Percentiles rank a stretch among this genome's conserved stretches.
phyloP scores from a whole-genome alignment of 129 eudicot species.

The Flaveria sonorensis region DNA sequence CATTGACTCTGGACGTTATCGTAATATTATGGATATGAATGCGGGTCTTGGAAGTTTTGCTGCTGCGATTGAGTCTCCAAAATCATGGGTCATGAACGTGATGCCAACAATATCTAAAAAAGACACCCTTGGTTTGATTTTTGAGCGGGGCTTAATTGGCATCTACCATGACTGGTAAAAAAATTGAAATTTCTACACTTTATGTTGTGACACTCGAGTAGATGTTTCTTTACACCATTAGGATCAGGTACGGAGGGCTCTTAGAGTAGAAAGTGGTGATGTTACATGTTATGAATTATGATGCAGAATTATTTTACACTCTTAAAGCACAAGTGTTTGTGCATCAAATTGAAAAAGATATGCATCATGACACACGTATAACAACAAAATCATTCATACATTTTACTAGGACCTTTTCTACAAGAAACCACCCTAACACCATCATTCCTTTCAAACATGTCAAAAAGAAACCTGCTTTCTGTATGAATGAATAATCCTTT shows the following conservation, averaged over 20 bases:
- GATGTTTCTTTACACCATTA: neutral
- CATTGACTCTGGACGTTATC: constrained; percentile 63
- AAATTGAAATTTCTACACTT: neutral
- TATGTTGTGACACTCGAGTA: neutral
- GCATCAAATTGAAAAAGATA: neutral
- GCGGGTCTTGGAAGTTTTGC: constrained; percentile 77
- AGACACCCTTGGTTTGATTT: constrained; percentile 59
- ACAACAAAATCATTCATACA: neutral
- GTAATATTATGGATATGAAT: constrained; percentile 74
- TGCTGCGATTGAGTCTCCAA: constrained; percentile 61
- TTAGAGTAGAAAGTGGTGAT: neutral
- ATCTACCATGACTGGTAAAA: constrained; percentile 69
- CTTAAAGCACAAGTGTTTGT: neutral
- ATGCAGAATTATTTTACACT: neutral
- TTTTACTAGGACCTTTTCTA: neutral
- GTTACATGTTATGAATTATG: neutral
- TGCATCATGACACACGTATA: neutral
- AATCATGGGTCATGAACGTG: constrained; percentile 70
- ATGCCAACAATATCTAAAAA: constrained; percentile 59
- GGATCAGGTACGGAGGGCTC: neutral
- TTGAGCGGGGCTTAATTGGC: constrained; percentile 65
- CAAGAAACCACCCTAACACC: neutral
- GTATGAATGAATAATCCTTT: neutral
- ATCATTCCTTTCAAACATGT: neutral
- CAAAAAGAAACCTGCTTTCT: neutral